A percentile compares a stretch with the other conserved stretches of the same genome.
Conservation (phyloP, 1,284 basidiomycete species). For the Caloboletus inedulis region DNA sequence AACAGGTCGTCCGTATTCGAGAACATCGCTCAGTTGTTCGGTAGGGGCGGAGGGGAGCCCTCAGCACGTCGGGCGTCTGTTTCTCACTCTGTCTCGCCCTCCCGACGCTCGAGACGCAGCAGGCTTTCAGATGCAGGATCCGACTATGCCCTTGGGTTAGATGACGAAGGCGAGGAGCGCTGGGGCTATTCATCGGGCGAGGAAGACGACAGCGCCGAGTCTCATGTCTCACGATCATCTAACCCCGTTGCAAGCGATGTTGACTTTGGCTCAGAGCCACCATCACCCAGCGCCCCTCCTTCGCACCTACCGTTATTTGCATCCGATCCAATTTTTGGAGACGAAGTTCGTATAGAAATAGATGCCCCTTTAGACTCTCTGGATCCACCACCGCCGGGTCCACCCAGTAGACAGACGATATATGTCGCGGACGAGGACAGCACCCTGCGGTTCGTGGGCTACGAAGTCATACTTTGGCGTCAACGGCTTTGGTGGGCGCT, state of each 20-base stretch:
- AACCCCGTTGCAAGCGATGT: conserved; percentile 53
- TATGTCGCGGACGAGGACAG: conserved; percentile 91
- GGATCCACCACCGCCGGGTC: conserved; percentile 67
- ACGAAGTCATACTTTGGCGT: conserved; percentile 66
- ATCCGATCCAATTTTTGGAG: conserved; percentile 75
- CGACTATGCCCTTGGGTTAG: conserved; percentile 53
- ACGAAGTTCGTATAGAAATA: conserved; percentile 77
- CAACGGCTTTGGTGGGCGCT: conserved; percentile 70
- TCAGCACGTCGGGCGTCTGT: conserved; percentile 49
- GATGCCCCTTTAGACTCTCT: conserved; percentile 56
- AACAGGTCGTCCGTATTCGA: conserved; percentile 57
- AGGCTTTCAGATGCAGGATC: conserved; percentile 56
- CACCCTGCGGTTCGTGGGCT: conserved; percentile 88
- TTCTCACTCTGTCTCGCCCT: conserved; percentile 51
- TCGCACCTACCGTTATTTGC: conserved; percentile 63
- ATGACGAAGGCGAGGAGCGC: conserved; percentile 58
- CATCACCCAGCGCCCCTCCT: conserved; percentile 48
- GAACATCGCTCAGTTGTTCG: conserved; percentile 69
- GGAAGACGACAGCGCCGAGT: conserved; percentile 44
- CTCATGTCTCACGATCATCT: conserved; percentile 30
- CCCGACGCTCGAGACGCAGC: conserved; percentile 52
- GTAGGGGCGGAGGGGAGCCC: conserved; percentile 43
- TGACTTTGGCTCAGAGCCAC: conserved; percentile 65
- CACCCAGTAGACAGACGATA: conserved; percentile 82
- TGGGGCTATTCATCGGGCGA: conserved; percentile 83